Evolutionary conservation across 306 rosid species (phyloP), one percentile per base, ranked within the genome.

Genomic region (Sophora flavescens): DNA sequence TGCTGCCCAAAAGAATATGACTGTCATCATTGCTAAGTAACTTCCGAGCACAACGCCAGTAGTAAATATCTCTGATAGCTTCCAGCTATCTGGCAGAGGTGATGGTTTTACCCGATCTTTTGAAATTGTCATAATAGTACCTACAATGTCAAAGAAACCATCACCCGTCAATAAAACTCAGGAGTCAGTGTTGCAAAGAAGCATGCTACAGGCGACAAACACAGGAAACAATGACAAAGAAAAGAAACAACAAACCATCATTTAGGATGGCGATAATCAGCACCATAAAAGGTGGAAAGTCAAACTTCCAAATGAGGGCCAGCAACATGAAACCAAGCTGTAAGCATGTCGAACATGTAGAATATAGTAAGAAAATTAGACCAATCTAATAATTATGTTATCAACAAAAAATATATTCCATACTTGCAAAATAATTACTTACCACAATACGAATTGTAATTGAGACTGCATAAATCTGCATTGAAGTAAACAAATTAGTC

Each of bases 301-400:
- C 98, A 64, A 95, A 95, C 88, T 84, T 61, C 98, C 98, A 95
- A 79, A 95, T 80, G 62, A 95, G 91, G 63, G 98, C 98, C 78
- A 95, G 89, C 86, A 95, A 87, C 97, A 95, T 92, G 90, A 95
- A 95, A 82, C 98, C 98, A 61, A 95, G 96, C 98, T 95, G 97
- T 80, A 83, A 79, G 72, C 81, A 81, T 57, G 67, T 17, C 74
- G 76, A 70, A 68, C 69, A 72, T 60, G 59, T 17, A 75, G 52
- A 75, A 69, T 18, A 78, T 59, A 70, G 70, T 15, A 39, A 79
- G 51, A 70, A 75, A 32, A 70, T 66, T 50, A 83, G 60, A 60
- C 18, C 47, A 33, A 41, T 74, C 62, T 17, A 6, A 33, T 60
- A 48, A 54, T 78, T 42, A 48, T 64, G 35, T 62, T 38, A 6